Evolutionary conservation across 371 early-diverging fungal genomes (phyloP).

Genomic region (Mucor racemosus): DNA sequence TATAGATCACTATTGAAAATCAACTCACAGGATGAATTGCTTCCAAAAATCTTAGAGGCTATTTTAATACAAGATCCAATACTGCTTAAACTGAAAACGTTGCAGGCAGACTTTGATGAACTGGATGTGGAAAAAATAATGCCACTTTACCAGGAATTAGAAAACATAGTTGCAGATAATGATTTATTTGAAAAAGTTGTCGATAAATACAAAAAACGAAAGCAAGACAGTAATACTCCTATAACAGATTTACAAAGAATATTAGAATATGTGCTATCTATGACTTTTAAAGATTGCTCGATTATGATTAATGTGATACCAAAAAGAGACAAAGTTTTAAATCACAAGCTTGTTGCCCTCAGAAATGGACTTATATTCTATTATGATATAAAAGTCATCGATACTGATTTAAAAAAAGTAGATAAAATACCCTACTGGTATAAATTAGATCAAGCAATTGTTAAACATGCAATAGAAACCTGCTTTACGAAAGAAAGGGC

Average conservation of each 20-base stretch:
- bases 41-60: slow-evolving; percentile 12
- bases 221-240: background rate
- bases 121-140: slow-evolving; percentile 53
- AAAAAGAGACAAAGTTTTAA: too few relatives aligned
- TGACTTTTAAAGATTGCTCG: slow-evolving; percentile 69
- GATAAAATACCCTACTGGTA: slow-evolving; percentile 55
- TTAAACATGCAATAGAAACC: slow-evolving; percentile 34
- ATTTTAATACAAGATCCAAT: slow-evolving; percentile 46
- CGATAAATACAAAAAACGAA: slow-evolving; percentile 22
- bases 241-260: slow-evolving; percentile 31
- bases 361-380: background rate
- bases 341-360: background rate
- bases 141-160: slow-evolving; percentile 10
- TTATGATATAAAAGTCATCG: slow-evolving; percentile 53
- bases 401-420: slow-evolving; percentile 54
- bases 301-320: slow-evolving; percentile 42
- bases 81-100: slow-evolving; percentile 33
- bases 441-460: slow-evolving; percentile 53
- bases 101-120: slow-evolving; percentile 52
- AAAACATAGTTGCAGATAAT: background rate
- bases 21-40: background rate
- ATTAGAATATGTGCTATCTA: slow-evolving; percentile 57
- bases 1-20: background rate
- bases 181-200: slow-evolving; percentile 13
- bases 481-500: slow-evolving; percentile 8